Conservation (phyloP, 495 filamentous ascomycete genomes). For the Neurospora sp. region DNA sequence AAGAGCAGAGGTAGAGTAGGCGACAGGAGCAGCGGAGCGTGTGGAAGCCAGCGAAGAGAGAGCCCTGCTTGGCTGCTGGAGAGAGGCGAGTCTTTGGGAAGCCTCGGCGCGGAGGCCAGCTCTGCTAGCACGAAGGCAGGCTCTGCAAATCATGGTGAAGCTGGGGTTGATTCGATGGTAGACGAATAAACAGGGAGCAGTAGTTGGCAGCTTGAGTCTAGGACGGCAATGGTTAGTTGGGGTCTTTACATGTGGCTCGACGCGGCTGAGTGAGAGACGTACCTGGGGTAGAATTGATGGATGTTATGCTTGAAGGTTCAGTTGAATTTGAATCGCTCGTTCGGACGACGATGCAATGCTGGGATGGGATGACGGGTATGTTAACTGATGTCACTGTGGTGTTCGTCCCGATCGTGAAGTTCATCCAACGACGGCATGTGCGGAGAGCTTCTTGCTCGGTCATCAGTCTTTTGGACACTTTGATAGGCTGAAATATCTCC, state of each 20-base stretch:
- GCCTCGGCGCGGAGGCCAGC: constrained; percentile 1
- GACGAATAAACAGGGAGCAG: neutral
- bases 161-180: neutral
- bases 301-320: neutral
- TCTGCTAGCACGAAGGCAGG: constrained; percentile 13
- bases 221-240: neutral
- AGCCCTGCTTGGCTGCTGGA: neutral
- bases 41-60: neutral
- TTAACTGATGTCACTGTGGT: neutral
- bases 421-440: neutral
- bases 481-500: neutral
- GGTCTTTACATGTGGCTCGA: neutral
- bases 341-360: neutral
- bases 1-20: neutral
- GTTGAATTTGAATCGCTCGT: neutral
- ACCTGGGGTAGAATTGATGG: neutral
- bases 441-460: neutral
- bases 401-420: neutral
- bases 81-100: neutral
- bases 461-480: neutral
- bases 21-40: neutral
- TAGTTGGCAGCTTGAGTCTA: neutral
- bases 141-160: constrained; percentile 15
- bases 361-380: neutral
- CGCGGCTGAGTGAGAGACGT: neutral